Percentiles rank a stretch among this genome's conserved stretches.
These are phyloP conservation scores for Chytridium lagenaria DNA, from an alignment of 371 early-diverging fungal genomes.

Conservation along the genomic window DNA sequence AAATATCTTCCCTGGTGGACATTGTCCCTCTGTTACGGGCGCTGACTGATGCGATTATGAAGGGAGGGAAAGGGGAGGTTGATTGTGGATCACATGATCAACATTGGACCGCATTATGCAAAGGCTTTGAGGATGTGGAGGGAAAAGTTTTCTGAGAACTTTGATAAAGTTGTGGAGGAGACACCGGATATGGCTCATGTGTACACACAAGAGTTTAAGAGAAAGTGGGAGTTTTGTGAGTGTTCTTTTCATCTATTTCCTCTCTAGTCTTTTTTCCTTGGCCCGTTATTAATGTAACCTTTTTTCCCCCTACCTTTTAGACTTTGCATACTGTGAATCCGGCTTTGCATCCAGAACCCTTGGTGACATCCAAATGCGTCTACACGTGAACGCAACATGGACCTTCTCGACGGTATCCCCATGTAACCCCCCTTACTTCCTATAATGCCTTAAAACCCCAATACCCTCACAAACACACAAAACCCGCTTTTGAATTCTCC, in stretches of 20 bases:
- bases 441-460: neutral
- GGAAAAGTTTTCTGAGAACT: conserved; percentile 57
- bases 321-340: conserved; percentile 77
- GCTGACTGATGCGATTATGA: conserved; percentile 55
- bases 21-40: conserved; percentile 69
- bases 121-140: conserved; percentile 71
- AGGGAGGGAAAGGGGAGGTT: conserved; percentile 60
- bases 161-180: conserved; percentile 45
- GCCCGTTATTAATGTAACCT: neutral
- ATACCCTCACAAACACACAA: neutral
- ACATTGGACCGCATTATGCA: conserved; percentile 73
- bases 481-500: neutral
- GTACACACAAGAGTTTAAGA: conserved; percentile 57
- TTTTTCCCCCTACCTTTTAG: conserved; percentile 3
- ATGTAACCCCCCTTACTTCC: neutral
- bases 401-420: conserved; percentile 48
- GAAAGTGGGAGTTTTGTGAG: conserved; percentile 64
- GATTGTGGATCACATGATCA: conserved; percentile 60
- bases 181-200: conserved; percentile 37
- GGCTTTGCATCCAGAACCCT: conserved; percentile 69
- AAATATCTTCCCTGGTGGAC: conserved; percentile 78
- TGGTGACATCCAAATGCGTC: conserved; percentile 62
- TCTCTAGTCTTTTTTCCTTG: neutral
- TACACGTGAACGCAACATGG: conserved; percentile 46
- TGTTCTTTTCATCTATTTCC: conserved; percentile 36